A percentile compares a stretch with the other conserved stretches of the same genome.
phyloP scores from a whole-genome alignment of 169 alveolate species.

The Cyclospora cayetanensis region DNA sequence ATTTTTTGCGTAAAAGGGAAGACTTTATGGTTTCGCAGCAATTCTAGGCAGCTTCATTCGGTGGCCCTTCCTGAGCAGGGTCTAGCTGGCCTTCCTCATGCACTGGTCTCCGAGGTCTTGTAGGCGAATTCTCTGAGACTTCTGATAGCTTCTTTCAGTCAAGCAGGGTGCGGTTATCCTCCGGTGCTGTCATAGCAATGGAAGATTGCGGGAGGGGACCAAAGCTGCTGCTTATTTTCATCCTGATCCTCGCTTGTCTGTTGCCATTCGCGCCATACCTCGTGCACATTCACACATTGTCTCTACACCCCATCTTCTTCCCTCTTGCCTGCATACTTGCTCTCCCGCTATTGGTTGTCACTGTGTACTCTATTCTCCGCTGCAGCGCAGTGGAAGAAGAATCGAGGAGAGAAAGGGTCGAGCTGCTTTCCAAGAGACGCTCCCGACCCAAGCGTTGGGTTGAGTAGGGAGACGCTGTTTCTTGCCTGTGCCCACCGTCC shows the following conservation, averaged over 20 bases:
- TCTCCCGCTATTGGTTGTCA: not conserved
- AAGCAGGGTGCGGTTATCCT: no score
- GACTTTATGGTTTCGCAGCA: no score
- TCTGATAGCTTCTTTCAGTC: no score
- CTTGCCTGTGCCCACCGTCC: no score
- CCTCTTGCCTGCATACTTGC: conserved; percentile 8
- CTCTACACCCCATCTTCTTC: conserved; percentile 2
- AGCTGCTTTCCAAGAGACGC: no score
- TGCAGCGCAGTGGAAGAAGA: not conserved
- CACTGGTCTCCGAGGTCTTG: no score
- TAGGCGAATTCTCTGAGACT: not conserved
- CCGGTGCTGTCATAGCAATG: not conserved
- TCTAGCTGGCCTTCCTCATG: no score
- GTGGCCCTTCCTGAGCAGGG: no score
- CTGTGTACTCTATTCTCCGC: not conserved
- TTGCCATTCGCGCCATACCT: not conserved
- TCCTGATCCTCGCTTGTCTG: not conserved
- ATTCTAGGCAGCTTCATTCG: no score
- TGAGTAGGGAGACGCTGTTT: no score
- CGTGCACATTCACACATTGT: not conserved
- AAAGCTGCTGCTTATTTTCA: not conserved
- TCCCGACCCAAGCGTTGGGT: no score
- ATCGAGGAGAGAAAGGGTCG: not conserved
- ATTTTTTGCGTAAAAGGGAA: no score
- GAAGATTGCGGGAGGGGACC: not conserved